Evolutionary conservation across 371 early-diverging fungal species (phyloP), one percentile per base, ranked within the genome.

Genomic region (Blakeslea trispora): DNA sequence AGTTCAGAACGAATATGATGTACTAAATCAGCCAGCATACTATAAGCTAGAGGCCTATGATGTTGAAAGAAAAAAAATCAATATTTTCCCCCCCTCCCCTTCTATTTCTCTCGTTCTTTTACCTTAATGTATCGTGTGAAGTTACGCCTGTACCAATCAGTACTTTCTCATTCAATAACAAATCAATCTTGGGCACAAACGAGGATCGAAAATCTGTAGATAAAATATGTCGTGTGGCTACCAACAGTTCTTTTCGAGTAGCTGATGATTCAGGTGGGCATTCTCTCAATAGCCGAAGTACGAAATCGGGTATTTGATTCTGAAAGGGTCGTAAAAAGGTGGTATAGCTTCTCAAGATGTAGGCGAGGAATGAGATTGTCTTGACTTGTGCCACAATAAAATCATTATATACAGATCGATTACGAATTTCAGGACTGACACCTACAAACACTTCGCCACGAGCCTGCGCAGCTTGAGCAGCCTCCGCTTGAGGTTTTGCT

Each of bases 361-460:
- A 96, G 0, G 99, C 97, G 50, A 99, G 70, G 69, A 98, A 98
- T 1, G 97, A 95, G 71, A 97, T 87, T n/a, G 96, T 98, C 87
- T 94, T 94, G 43, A 92, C 91, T 83, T 96, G 96, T 6, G 92
- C 83, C 7, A 89, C 84, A 49, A 92, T 91, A 64, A 93, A 89
- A 41, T 96, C 96, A 21, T 83, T 81, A 55, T 91, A 94, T 6
- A 87, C 84, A 19, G 74, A 72, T 34, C 83, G 68, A 61, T 93
- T 87, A 15, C 74, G 79, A 51, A 96, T 90, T 19, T 77, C 78
- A 1, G 93, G 85, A 57, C 89, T 86, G 31, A 93, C 88, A 18
- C 96, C 94, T 15, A 91, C 82, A 75, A 91, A 91, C 0, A 88
- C 73, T 42, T 84, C 86, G 6, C 86, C 87, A 28, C 79, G 78